Evolutionary conservation across 2,329 filamentous ascomycete genomes (phyloP).

Genomic region (Aspergillus fumigatiaffinis): DNA sequence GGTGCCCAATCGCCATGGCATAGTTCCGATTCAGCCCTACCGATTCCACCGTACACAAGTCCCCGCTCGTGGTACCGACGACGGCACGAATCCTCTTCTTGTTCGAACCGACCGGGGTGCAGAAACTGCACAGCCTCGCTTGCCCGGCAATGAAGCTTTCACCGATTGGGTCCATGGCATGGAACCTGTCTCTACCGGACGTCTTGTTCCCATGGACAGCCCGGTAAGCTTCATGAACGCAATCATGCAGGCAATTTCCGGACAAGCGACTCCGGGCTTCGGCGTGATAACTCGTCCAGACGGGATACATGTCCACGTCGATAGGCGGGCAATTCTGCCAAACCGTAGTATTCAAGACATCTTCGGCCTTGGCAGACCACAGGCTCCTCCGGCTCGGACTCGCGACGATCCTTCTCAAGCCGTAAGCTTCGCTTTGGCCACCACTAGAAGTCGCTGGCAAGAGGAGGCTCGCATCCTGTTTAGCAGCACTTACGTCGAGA

Average conservation of each 20-base stretch:
- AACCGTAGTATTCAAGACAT: constrained; percentile 50
- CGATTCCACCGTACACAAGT: constrained; percentile 42
- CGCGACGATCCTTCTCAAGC: constrained; percentile 60
- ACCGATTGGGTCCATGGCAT: constrained; percentile 53
- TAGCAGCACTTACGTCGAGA: constrained; percentile 63
- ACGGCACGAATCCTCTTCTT: constrained; percentile 82
- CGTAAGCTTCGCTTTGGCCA: constrained; percentile 67
- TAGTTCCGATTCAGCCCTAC: constrained; percentile 40
- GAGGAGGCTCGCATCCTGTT: constrained; percentile 89
- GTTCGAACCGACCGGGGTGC: constrained; percentile 53
- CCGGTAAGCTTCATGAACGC: constrained; percentile 57
- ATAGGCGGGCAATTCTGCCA: constrained; percentile 48
- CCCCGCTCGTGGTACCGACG: constrained; percentile 61
- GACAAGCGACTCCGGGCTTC: constrained; percentile 41
- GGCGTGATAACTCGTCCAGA: constrained; percentile 44
- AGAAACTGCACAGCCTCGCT: constrained; percentile 34
- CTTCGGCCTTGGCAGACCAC: constrained; percentile 33
- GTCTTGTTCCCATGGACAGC: constrained; percentile 44
- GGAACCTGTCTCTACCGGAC: constrained; percentile 44
- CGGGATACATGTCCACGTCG: constrained; percentile 53
- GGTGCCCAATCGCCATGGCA: constrained; percentile 49
- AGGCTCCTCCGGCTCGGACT: constrained; percentile 30
- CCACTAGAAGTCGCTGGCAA: constrained; percentile 75
- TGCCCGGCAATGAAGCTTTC: constrained; percentile 38
- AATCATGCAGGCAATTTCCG: constrained; percentile 52